Conservation (phyloP, 768 basidiomycete species). For the Sistotremastrum niveocremeum region DNA sequence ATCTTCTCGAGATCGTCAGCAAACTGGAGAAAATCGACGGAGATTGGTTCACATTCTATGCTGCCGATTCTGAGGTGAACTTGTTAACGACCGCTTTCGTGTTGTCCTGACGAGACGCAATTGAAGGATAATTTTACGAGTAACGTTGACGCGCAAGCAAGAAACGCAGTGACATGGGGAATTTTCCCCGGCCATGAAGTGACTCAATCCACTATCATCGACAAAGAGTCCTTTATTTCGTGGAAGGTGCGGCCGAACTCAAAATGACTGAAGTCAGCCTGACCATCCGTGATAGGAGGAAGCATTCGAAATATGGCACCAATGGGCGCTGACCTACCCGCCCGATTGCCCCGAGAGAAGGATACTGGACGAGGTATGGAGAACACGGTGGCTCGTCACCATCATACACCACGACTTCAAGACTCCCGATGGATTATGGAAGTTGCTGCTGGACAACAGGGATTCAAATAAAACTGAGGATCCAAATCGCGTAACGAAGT, state of each 20-base stretch:
- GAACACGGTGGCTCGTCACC: slow-evolving; percentile 80
- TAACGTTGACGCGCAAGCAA: slow-evolving; percentile 64
- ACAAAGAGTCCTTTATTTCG: slow-evolving; percentile 82
- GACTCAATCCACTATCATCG: slow-evolving; percentile 92
- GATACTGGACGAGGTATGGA: slow-evolving; percentile 57
- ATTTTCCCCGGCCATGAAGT: slow-evolving; percentile 96
- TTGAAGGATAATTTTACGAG: slow-evolving; percentile 61
- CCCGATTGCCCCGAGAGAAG: slow-evolving; percentile 58
- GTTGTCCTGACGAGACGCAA: not conserved
- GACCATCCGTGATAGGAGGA: slow-evolving; percentile 52
- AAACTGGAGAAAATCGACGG: slow-evolving; percentile 44
- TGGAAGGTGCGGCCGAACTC: slow-evolving; percentile 66
- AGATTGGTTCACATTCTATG: slow-evolving; percentile 75
- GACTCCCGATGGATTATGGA: slow-evolving; percentile 65
- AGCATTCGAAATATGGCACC: slow-evolving; percentile 89
- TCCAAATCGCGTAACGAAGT: slow-evolving; percentile 17
- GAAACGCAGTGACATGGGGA: slow-evolving; percentile 98
- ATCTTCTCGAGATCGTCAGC: slow-evolving; percentile 25
- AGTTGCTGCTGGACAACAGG: slow-evolving; percentile 46
- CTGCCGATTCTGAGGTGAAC: slow-evolving; percentile 61
- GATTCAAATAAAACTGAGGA: slow-evolving; percentile 1
- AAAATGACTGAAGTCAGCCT: no score
- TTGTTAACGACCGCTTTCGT: not conserved
- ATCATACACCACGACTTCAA: slow-evolving; percentile 92
- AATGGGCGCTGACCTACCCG: slow-evolving; percentile 84